These are phyloP conservation scores for Sequoiadendron giganteum DNA, from an alignment of 75 land plant species.

Conservation along the genomic window DNA sequence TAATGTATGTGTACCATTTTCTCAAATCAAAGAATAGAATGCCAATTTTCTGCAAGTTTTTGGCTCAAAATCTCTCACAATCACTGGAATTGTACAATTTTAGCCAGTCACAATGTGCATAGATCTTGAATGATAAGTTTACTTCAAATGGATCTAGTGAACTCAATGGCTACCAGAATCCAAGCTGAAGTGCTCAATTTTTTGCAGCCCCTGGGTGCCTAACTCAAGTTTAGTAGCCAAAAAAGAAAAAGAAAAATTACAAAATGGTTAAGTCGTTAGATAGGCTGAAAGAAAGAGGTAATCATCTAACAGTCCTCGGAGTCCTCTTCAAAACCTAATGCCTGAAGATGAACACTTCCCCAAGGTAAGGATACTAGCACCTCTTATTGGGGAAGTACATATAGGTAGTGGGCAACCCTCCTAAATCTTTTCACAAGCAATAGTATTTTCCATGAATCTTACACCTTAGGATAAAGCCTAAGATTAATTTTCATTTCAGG, in stretches of 20 bases:
- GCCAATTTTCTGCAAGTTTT: no score
- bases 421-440: background rate
- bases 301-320: background rate
- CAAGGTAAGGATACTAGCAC: background rate
- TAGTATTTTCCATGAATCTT: background rate
- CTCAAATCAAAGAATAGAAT: no score
- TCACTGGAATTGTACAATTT: no score
- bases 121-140: no score
- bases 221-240: no score
- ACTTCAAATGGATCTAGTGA: no score
- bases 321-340: background rate
- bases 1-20: no score
- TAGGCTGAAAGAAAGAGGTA: background rate
- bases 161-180: no score
- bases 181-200: no score
- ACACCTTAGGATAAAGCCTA: background rate
- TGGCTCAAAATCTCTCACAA: no score
- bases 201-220: no score
- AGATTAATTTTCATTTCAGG: background rate
- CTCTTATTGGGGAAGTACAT: background rate
- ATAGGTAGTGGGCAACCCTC: background rate
- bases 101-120: no score
- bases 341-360: background rate
- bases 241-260: background rate
- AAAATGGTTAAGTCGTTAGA: background rate